Conservation (phyloP, 768 basidiomycete species). For the Leccinum rimulosum region DNA sequence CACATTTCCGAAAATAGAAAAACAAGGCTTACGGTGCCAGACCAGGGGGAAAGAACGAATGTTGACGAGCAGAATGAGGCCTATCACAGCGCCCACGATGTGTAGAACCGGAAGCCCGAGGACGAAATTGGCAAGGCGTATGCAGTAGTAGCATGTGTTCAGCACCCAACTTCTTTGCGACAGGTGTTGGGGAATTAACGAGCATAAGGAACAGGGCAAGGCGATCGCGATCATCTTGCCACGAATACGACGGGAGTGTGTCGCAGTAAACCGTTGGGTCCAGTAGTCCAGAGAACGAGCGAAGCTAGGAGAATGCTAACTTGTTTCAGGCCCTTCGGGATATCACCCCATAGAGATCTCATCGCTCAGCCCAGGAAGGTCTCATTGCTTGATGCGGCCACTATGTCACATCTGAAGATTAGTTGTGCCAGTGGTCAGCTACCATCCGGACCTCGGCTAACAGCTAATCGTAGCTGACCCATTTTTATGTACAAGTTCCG, state of each 20-base stretch:
- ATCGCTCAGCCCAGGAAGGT: no score
- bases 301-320: background rate
- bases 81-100: constrained; percentile 2
- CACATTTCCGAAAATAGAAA: background rate
- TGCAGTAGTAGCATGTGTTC: background rate
- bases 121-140: background rate
- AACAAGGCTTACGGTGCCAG: constrained; percentile 13
- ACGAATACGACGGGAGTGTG: background rate
- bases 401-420: no score
- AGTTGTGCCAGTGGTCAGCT: no score
- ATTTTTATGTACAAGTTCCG: background rate
- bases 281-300: background rate
- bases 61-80: constrained; percentile 12
- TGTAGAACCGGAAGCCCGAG: background rate
- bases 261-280: background rate
- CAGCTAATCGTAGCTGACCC: no score
- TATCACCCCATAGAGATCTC: background rate
- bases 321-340: background rate
- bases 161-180: background rate
- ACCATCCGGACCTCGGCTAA: no score
- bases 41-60: constrained; percentile 11
- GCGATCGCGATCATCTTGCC: background rate
- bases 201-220: constrained; percentile 5
- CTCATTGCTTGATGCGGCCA: no score
- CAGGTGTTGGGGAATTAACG: background rate